Evolutionary conservation across 257 asterid genomes (phyloP).

Genomic region (Haberlea rhodopensis): DNA sequence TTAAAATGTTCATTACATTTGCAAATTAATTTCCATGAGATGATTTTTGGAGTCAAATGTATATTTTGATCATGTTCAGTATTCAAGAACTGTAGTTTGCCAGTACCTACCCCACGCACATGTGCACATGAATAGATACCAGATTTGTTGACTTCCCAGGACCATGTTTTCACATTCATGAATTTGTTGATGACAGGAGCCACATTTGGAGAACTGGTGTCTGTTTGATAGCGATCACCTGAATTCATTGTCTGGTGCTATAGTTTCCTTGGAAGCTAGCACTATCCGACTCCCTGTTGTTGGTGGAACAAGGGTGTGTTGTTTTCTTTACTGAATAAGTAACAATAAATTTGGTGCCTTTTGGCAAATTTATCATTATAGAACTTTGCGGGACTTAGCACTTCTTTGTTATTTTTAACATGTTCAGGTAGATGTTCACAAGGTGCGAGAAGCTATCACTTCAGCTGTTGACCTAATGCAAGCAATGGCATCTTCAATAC

Average conservation of each 20-base stretch:
- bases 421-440: constrained; percentile 66
- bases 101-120: neutral
- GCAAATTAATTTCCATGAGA: neutral
- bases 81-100: neutral
- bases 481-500: constrained; percentile 67
- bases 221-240: constrained; percentile 51
- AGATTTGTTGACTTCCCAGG: neutral
- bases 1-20: neutral
- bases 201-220: constrained; percentile 60
- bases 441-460: constrained; percentile 58
- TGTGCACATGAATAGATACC: neutral
- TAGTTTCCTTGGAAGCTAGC: constrained; percentile 64
- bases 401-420: constrained; percentile 1
- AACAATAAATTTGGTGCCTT: neutral
- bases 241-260: constrained; percentile 59
- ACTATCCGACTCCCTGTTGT: constrained; percentile 63
- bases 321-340: constrained; percentile 6
- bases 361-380: constrained; percentile 11
- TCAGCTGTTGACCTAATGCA: constrained; percentile 86
- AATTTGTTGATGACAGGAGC: constrained; percentile 45
- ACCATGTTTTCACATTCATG: constrained; percentile 12
- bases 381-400: constrained; percentile 4
- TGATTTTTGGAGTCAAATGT: constrained; percentile 6
- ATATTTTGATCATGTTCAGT: neutral
- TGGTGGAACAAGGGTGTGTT: constrained; percentile 69